These are phyloP conservation scores for Candida suzukii DNA, from an alignment of 805 yeast species.

Conservation along the genomic window DNA sequence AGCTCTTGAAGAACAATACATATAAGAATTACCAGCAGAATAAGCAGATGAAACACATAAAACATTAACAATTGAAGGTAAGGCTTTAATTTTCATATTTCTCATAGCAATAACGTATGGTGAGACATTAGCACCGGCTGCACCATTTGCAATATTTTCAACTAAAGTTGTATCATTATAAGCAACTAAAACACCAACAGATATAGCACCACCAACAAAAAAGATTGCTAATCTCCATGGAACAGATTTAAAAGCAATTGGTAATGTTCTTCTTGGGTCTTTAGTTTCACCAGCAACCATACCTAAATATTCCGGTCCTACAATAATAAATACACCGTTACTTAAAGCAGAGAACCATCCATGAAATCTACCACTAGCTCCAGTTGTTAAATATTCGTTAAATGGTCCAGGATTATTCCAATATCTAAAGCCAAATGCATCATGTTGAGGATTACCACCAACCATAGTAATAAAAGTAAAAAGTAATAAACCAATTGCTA, in stretches of 20 bases:
- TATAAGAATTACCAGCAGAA: conserved; percentile 73
- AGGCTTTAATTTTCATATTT: conserved; percentile 48
- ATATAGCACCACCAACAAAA: conserved; percentile 33
- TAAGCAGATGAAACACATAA: conserved; percentile 64
- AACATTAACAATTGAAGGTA: conserved; percentile 71
- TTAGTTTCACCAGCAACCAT: conserved; percentile 36
- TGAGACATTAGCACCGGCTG: conserved; percentile 66
- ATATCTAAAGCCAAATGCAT: conserved; percentile 51
- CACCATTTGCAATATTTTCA: conserved; percentile 43
- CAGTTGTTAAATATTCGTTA: conserved; percentile 42
- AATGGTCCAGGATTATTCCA: conserved; percentile 46
- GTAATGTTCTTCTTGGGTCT: conserved; percentile 32
- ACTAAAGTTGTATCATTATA: conserved; percentile 25
- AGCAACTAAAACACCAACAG: conserved; percentile 29
- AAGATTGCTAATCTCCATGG: conserved; percentile 34
- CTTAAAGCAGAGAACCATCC: conserved; percentile 35
- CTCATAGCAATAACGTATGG: conserved; percentile 76
- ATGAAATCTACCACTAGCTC: conserved; percentile 55
- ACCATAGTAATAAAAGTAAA: conserved; percentile 71
- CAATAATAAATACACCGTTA: conserved; percentile 30
- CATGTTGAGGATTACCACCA: conserved; percentile 70
- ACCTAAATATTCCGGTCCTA: conserved; percentile 35
- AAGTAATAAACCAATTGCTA: conserved; percentile 59
- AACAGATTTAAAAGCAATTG: conserved; percentile 31
- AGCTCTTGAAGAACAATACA: conserved; percentile 57